phyloP scores from a whole-genome alignment of 192 early-diverging fungal species.

The Spinellus fusiger region DNA sequence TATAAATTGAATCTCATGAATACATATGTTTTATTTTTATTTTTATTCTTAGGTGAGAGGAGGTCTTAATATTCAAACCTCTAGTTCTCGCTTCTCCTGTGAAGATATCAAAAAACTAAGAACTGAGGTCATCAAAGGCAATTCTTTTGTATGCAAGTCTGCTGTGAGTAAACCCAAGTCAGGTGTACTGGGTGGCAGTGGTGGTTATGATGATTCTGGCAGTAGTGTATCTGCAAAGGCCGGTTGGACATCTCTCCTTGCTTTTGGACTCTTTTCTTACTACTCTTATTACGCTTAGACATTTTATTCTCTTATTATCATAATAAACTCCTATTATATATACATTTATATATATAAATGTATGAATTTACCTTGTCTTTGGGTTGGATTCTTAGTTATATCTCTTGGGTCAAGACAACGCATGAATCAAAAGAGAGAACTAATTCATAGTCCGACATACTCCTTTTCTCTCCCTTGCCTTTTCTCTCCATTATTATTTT shows the following conservation, averaged over 20 bases:
- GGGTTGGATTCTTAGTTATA: too few species aligned
- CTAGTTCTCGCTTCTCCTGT: slow-evolving; percentile 50
- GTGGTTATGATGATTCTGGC: neutral
- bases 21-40: too few species aligned
- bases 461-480: neutral
- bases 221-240: neutral
- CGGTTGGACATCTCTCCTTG: neutral
- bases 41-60: slow-evolving; percentile 35
- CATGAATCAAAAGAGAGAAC: neutral
- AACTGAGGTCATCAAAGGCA: slow-evolving; percentile 28
- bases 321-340: too few species aligned
- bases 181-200: neutral
- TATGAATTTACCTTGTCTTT: too few species aligned
- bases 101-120: slow-evolving; percentile 10
- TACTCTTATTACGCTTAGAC: too few species aligned
- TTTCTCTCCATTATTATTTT: neutral
- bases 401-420: neutral
- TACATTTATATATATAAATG: neutral
- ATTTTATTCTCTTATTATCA: too few species aligned
- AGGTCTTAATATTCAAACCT: slow-evolving; percentile 52
- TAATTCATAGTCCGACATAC: neutral
- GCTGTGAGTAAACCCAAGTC: slow-evolving; percentile 16
- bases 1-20: neutral
- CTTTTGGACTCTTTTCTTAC: neutral
- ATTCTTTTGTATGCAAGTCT: slow-evolving; percentile 16